Evolutionary conservation across 2,329 filamentous ascomycete species (phyloP), one percentile per base, ranked within the genome.

Genomic region (Aspergillus terreus): DNA sequence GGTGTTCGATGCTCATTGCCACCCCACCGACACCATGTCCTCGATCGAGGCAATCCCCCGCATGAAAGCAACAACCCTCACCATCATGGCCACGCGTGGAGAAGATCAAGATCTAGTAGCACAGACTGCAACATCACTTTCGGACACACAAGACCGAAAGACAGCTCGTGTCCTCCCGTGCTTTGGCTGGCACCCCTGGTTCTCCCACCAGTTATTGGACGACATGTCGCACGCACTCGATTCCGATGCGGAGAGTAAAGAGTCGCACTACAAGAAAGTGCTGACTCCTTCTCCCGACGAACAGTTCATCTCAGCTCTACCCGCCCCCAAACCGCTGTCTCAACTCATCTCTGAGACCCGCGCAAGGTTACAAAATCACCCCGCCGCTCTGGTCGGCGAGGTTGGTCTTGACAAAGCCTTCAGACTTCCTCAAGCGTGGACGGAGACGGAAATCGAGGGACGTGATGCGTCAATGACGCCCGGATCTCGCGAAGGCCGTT

Each of bases 161-260:
- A 57, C 71, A 41, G 71, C 75, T 54, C 76, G 74, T 51, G 69
- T 86, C 23, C 61, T 86, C 0, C 83, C 83, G 0, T 81, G 80
- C 46, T 86, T 86, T 63, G 83, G 83, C 35, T 86, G 83, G 83
- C 83, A 86, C 66, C 83, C 83, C 0, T 86, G 83, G 83, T 86
- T 86, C 63, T 82, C 83, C 0, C 78, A 86, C 62, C 81, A 83
- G 54, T 78, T 86, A 62, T 76, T 78, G 58, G 71, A 77, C 57
- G 73, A 82, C 48, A 54, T 46, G 3, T 38, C 49, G 14, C 43
- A 46, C 5, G 33, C 56, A 17, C 64, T 69, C 62, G 58, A 54
- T 27, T 30, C 48, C 15, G 45, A 51, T 9, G 25, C 40, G 10
- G 61, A 58, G 4, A 62, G 68, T 3, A 72, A 76, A 46, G 62